Conservation (phyloP, 176 grass and related monocot species). For the Pharus latifolius region DNA sequence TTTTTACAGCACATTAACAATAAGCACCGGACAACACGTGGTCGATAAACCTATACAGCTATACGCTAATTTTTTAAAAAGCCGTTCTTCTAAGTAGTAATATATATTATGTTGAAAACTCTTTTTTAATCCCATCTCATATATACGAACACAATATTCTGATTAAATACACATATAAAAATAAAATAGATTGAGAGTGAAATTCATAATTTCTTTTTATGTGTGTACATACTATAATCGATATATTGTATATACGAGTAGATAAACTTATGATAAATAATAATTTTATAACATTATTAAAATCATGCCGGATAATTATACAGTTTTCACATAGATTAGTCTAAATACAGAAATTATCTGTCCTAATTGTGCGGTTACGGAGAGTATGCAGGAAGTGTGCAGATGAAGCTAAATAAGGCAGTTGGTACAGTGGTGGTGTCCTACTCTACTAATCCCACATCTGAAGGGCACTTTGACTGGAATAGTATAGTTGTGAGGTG, state of each 20-base stretch:
- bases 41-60: background rate
- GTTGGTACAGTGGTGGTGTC: slow-evolving; percentile 23
- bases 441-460: slow-evolving; percentile 40
- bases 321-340: background rate
- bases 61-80: background rate
- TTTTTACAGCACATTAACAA: no score
- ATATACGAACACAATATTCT: no score
- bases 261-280: no score
- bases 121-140: no score
- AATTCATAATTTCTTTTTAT: no score
- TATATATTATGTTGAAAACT: no score
- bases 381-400: background rate
- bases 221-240: no score
- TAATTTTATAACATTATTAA: background rate
- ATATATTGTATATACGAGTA: no score
- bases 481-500: background rate
- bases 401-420: background rate
- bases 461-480: slow-evolving; percentile 26
- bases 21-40: background rate
- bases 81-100: no score
- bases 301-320: background rate
- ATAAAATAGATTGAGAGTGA: no score
- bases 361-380: background rate
- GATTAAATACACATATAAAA: no score
- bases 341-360: background rate